Evolutionary conservation across 2,329 filamentous ascomycete species (phyloP).

Genomic region (Aspergillus tanneri): DNA sequence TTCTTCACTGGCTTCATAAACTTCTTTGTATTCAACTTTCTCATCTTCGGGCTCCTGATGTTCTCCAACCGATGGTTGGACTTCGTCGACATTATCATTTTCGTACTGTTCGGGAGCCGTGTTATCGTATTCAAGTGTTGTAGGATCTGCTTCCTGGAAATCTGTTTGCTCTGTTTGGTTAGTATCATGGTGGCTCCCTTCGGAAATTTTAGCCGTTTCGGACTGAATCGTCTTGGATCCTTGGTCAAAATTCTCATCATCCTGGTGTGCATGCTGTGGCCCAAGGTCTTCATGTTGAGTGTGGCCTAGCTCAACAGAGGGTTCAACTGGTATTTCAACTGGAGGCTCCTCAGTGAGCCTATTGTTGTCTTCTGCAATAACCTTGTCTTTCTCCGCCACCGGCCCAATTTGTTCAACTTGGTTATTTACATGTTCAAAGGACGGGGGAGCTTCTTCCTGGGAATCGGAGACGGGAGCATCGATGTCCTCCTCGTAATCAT

Average conservation of each 20-base stretch:
- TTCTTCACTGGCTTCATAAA: slow-evolving; percentile 1
- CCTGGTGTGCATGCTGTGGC: slow-evolving; percentile 6
- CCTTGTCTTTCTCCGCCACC: neutral
- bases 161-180: slow-evolving; percentile 23
- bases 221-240: slow-evolving; percentile 10
- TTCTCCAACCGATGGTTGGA: slow-evolving; percentile 12
- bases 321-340: slow-evolving; percentile 1
- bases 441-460: slow-evolving; percentile 10
- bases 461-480: slow-evolving; percentile 30
- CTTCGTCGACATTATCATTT: slow-evolving; percentile 17
- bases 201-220: slow-evolving; percentile 2
- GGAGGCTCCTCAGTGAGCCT: slow-evolving; percentile 1
- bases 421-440: slow-evolving; percentile 10
- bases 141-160: slow-evolving; percentile 3
- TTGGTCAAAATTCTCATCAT: slow-evolving; percentile 9
- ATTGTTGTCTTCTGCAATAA: neutral
- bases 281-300: slow-evolving; percentile 1
- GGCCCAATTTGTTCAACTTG: neutral
- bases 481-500: slow-evolving; percentile 38
- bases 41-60: slow-evolving; percentile 9
- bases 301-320: neutral
- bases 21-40: slow-evolving; percentile 8
- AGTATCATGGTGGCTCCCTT: slow-evolving; percentile 18
- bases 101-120: slow-evolving; percentile 15
- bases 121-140: slow-evolving; percentile 2